Percentiles rank a stretch among this genome's conserved stretches.
phyloP scores from a whole-genome alignment of 345 rosid genomes.

The Schrenkiella parvula region DNA sequence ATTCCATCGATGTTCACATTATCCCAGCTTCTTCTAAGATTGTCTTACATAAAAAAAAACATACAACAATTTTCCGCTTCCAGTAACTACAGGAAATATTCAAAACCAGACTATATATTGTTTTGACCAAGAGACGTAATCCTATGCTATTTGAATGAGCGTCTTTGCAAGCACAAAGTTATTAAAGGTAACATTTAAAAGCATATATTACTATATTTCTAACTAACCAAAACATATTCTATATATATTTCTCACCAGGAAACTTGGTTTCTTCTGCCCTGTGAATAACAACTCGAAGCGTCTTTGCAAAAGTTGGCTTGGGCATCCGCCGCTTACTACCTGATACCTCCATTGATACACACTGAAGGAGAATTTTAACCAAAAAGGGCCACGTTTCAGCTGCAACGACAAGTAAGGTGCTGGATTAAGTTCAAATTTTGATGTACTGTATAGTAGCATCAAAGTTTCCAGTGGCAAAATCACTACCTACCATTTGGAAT shows the following conservation, averaged over 20 bases:
- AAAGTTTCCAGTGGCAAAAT: background rate
- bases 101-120: background rate
- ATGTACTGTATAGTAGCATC: background rate
- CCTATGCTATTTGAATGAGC: constrained; percentile 43
- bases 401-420: constrained; percentile 40
- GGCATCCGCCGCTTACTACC: constrained; percentile 68
- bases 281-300: constrained; percentile 63
- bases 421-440: constrained; percentile 3
- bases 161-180: constrained; percentile 42
- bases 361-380: constrained; percentile 53
- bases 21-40: constrained; percentile 17
- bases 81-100: background rate
- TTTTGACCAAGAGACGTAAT: background rate
- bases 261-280: constrained; percentile 60
- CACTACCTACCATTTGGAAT: constrained; percentile 64
- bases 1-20: constrained; percentile 14
- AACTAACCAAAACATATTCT: background rate
- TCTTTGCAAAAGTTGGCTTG: constrained; percentile 59
- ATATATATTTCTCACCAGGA: constrained; percentile 55
- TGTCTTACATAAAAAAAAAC: background rate
- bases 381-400: constrained; percentile 94
- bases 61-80: background rate
- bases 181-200: background rate
- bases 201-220: background rate
- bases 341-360: constrained; percentile 71